phyloP scores from a whole-genome alignment of 306 rosid species.

The Lotus japonicus region DNA sequence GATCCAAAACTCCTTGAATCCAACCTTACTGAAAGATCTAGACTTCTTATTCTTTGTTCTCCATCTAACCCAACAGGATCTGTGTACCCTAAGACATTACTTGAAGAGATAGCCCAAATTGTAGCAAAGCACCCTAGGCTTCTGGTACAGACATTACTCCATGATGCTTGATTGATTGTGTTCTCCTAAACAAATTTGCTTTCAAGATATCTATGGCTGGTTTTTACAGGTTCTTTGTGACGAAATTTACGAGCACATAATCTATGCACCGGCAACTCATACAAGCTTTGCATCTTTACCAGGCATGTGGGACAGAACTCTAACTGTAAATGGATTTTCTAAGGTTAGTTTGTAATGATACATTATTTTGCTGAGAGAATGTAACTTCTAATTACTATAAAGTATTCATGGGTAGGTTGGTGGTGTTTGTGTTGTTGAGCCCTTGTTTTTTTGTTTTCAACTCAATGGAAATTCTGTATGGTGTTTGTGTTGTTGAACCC shows the following conservation, averaged over 20 bases:
- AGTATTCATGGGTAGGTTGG: not conserved
- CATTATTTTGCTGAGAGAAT: not conserved
- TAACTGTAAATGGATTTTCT: constrained; percentile 83
- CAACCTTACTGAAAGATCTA: constrained; percentile 59
- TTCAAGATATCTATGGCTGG: too few relatives aligned
- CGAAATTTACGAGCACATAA: constrained; percentile 86
- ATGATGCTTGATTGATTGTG: too few relatives aligned
- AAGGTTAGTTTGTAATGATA: constrained; percentile 37
- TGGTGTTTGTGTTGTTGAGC: not conserved
- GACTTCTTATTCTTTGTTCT: constrained; percentile 71
- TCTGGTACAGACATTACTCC: constrained; percentile 38
- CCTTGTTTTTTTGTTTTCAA: not conserved
- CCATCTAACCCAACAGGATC: constrained; percentile 93
- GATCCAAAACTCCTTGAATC: constrained; percentile 73
- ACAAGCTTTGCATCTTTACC: constrained; percentile 89
- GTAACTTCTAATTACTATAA: not conserved
- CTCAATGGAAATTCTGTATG: not conserved
- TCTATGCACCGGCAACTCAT: constrained; percentile 78
- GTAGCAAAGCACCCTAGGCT: constrained; percentile 94
- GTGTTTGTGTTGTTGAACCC: not conserved
- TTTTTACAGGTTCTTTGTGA: constrained; percentile 61
- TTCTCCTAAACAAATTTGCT: not conserved
- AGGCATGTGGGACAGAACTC: constrained; percentile 87
- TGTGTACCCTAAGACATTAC: constrained; percentile 69
- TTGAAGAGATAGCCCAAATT: constrained; percentile 72